phyloP scores from a whole-genome alignment of 75 land plant genomes.

The Pinus albicaulis region DNA sequence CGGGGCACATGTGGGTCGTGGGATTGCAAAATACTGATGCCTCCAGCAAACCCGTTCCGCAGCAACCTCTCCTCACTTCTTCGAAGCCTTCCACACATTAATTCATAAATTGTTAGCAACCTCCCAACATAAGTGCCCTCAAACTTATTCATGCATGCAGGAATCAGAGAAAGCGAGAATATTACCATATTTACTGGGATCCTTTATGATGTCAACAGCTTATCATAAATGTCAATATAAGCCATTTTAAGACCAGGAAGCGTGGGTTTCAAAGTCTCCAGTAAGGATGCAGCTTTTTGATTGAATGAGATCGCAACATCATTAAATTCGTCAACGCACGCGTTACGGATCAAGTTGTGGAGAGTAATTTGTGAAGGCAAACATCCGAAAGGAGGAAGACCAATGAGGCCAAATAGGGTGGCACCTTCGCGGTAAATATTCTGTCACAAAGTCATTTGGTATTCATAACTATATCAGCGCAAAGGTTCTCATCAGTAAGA shows the following conservation, averaged over 20 bases:
- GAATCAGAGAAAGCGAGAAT: no score
- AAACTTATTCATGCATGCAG: no score
- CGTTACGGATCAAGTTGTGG: background rate
- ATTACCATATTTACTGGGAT: conserved; percentile 31
- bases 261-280: conserved; percentile 25
- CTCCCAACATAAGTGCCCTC: no score
- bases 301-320: conserved; percentile 30
- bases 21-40: no score
- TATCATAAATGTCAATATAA: background rate
- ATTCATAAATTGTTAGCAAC: background rate
- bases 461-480: background rate
- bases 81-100: no score
- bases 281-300: conserved; percentile 27
- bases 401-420: background rate
- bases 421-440: background rate
- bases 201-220: no score
- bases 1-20: no score
- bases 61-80: no score
- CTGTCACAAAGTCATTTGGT: background rate
- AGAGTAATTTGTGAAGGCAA: background rate
- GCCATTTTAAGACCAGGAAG: conserved; percentile 35
- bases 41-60: no score
- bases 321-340: background rate
- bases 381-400: background rate
- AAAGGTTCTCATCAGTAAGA: no score